Base-by-base conservation (phyloP, 148 eudicot genomes). In the Tetragonia tetragonoides region DNA sequence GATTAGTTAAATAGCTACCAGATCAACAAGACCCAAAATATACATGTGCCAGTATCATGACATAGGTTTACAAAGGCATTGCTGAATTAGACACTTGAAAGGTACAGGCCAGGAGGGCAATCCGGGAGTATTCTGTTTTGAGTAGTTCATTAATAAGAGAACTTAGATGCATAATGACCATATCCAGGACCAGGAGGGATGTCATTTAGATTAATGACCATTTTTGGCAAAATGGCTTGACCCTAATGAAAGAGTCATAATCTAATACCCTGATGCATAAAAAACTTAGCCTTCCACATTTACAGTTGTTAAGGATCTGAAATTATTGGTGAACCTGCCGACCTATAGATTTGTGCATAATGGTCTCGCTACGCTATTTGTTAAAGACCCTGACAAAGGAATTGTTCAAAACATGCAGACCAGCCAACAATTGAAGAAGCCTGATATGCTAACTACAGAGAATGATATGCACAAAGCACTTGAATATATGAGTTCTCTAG, bases 401-500 rank as follows among this genome's bases (percentile, higher is more conserved):
- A 21, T 11, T 65, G 76, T 65, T 21, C 5, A 53, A 56, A 18
- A 68, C 56, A 17, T 77, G 84, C 79, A 78, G 84, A 75, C 41
- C 21, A 66, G 68, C 38, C 59, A 61, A 65, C 40, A 73, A 41
- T 38, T 59, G 16, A 23, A 67, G n/a, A 61, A 65, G 21, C 66
- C 54, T 3, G 60, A 69, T 8, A 76, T 77, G 60, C 21, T 80
- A 54, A 82, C 80, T 53, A 61, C 76, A 61, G 61, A 28, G 77
- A 74, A 65, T 3, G 88, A 80, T 60, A 51, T 80, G 17, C 68
- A 65, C 3, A 76, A 70, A 75, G 80, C 84, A 24, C 63, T 61
- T 5, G 82, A 83, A 6, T 78, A 42, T 82, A 83, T 81, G 60
- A 59, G 81, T 75, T 78, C 88, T 4, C 75, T 83, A 15, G n/a